Evolutionary conservation across 306 rosid genomes (phyloP), one percentile per base, ranked within the genome.

Genomic region (Begonia peltatifolia): DNA sequence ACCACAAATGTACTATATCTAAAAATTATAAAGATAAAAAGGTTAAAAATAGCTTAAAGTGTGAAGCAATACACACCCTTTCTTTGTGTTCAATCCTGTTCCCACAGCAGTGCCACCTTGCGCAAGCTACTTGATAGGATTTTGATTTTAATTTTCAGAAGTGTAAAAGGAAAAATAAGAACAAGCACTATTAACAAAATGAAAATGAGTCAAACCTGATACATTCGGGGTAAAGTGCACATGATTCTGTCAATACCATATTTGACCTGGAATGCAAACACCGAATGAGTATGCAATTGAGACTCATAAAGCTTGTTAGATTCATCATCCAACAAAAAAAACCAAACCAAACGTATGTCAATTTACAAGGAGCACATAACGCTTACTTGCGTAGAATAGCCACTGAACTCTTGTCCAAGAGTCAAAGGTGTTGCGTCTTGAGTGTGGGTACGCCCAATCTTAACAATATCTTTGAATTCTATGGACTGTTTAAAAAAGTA

Each of bases 61-160:
- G 51, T 44, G 53, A 71, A 43, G 46, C 65, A 51, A 51, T 61
- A 61, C 87, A 16, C 76, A 92, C 96, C 99, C 99, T 70, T 71
- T 92, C 83, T 83, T 86, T 68, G 99, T 92, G 76, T 92, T 92
- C 72, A 92, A 72, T 77, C 99, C 96, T 58, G 99, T 92, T 68
- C 99, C 99, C 22, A 92, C 99, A 75, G 99, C 99, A 42, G 99
- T 86, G 66, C 99, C 99, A 60, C 99, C 99, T 68, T 92, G 99
- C 50, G 96, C 99, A 56, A 92, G 94, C 99, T 86, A 88, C 67
- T 57, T 84, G 63, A 60, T 38, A 55, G 71, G 42, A 71, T 51
- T 53, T 62, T 42, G 55, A 57, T 67, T 15, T 62, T 30, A 30
- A 30, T 30, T 60, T 78, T 15, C 67, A 78, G 65, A 66, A 58